phyloP scores from a whole-genome alignment of 208 protist species.

The Wallacemonas sp. region DNA sequence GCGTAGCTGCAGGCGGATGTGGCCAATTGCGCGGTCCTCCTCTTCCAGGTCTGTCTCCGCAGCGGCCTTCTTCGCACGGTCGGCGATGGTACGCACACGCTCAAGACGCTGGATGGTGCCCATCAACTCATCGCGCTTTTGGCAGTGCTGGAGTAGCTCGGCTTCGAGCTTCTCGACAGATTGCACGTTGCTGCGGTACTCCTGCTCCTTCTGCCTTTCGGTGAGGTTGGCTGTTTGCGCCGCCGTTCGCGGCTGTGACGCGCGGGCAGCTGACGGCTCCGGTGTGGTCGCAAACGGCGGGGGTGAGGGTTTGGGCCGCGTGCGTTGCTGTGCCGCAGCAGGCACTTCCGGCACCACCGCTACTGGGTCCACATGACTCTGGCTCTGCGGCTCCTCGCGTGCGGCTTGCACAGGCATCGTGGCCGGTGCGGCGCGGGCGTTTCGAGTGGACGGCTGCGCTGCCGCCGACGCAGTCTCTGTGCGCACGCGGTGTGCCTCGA shows the following conservation, averaged over 20 bases:
- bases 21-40: constrained; percentile 49
- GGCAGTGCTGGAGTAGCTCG: constrained; percentile 45
- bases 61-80: constrained; percentile 39
- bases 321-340: background rate
- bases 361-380: too few species aligned
- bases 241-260: constrained; percentile 8
- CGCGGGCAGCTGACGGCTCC: background rate
- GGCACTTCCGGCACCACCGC: background rate
- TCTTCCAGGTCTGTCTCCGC: constrained; percentile 42
- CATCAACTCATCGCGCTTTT: constrained; percentile 55
- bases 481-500: constrained; percentile 17
- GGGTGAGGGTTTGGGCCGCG: background rate
- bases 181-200: constrained; percentile 11
- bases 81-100: constrained; percentile 46
- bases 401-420: too few species aligned
- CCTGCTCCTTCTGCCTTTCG: constrained; percentile 18
- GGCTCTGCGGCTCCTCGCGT: too few species aligned
- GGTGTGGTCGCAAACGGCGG: background rate
- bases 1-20: constrained; percentile 58
- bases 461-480: constrained; percentile 11
- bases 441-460: background rate
- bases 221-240: constrained; percentile 18
- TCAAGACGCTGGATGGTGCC: constrained; percentile 61
- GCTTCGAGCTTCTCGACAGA: constrained; percentile 49
- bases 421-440: background rate